Evolutionary conservation across 805 yeast genomes (phyloP).

Genomic region (Debaryomyces maramus): DNA sequence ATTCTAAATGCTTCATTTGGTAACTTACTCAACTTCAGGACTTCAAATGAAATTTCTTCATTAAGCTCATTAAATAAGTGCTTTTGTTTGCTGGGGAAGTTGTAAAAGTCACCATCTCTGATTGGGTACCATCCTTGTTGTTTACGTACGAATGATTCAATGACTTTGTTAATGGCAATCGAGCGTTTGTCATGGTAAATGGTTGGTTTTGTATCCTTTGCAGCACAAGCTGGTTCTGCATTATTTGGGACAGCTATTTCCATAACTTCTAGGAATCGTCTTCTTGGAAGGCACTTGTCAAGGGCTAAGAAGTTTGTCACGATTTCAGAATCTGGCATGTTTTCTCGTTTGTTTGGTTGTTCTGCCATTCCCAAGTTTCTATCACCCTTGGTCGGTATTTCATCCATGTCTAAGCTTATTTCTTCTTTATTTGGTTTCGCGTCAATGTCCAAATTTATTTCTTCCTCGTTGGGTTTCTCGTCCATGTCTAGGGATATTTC

Average conservation of each 20-base stretch:
- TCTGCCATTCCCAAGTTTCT: not conserved
- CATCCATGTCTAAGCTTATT: constrained; percentile 23
- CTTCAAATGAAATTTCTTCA: constrained; percentile 19
- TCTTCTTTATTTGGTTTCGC: constrained; percentile 15
- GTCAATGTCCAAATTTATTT: not conserved
- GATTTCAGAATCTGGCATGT: not conserved
- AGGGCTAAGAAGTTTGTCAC: constrained; percentile 66
- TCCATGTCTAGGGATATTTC: constrained; percentile 22
- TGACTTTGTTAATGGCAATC: constrained; percentile 34
- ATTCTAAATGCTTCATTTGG: constrained; percentile 13
- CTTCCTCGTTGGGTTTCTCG: constrained; percentile 3
- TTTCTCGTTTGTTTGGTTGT: too few relatives aligned
- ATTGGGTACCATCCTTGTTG: constrained; percentile 14
- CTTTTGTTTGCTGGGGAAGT: constrained; percentile 9
- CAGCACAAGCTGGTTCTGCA: not conserved
- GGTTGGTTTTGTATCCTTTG: not conserved
- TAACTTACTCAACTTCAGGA: constrained; percentile 10
- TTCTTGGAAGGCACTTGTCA: constrained; percentile 76
- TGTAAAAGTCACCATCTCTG: constrained; percentile 12
- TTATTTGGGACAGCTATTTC: constrained; percentile 36
- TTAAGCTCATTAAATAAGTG: constrained; percentile 19
- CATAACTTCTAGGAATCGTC: constrained; percentile 57
- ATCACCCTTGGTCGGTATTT: not conserved
- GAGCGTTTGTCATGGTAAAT: constrained; percentile 33
- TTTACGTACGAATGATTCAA: constrained; percentile 25